These are phyloP conservation scores for Nyctanthes arbortristis DNA, from an alignment of 257 asterid species.

Conservation along the genomic window DNA sequence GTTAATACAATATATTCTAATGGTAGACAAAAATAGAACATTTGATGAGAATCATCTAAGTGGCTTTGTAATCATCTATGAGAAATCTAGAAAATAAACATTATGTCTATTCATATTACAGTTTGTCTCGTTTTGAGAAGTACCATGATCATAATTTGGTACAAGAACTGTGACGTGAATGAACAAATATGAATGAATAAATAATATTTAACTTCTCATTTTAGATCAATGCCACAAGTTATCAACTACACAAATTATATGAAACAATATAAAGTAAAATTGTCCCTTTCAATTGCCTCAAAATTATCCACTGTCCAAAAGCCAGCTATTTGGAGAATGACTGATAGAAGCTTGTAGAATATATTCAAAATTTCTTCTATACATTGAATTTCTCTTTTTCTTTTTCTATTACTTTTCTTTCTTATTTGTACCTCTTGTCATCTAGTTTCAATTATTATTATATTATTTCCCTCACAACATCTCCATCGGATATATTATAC, in stretches of 20 bases:
- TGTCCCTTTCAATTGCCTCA: constrained; percentile 26
- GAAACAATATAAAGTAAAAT: not conserved
- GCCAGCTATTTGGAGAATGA: constrained; percentile 40
- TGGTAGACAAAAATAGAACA: not conserved
- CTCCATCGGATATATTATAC: not conserved
- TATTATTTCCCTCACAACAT: not conserved
- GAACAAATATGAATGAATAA: too few species aligned
- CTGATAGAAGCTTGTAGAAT: constrained; percentile 28
- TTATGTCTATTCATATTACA: too few species aligned
- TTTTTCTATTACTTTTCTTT: too few species aligned
- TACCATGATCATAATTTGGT: too few species aligned
- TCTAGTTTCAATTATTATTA: not conserved
- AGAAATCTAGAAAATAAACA: not conserved
- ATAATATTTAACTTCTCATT: too few species aligned
- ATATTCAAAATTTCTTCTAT: not conserved
- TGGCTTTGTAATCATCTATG: not conserved
- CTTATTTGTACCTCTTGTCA: not conserved
- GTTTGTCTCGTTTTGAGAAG: too few species aligned
- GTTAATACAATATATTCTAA: too few species aligned
- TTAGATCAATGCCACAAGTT: too few species aligned
- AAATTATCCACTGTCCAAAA: constrained; percentile 25
- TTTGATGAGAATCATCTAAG: not conserved
- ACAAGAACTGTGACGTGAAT: too few species aligned
- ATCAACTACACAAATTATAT: too few species aligned
- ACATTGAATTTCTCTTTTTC: not conserved